Conservation (phyloP, 331 rosid genomes). For the Dryas integrifolia region DNA sequence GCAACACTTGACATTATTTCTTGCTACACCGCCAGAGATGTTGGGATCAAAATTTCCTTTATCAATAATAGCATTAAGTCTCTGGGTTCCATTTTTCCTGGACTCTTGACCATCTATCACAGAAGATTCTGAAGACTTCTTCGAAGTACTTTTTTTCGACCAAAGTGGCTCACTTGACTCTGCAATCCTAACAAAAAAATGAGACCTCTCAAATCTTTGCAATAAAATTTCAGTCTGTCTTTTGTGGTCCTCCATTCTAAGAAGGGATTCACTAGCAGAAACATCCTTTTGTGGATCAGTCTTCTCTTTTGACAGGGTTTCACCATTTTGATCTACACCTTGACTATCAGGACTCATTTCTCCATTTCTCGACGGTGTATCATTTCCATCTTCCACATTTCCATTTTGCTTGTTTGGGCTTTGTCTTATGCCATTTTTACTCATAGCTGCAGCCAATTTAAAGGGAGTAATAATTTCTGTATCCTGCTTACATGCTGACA, state of each 20-base stretch:
- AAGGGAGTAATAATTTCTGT: slow-evolving; percentile 70
- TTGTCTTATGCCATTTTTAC: slow-evolving; percentile 57
- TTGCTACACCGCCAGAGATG: slow-evolving; percentile 71
- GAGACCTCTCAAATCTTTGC: slow-evolving; percentile 78
- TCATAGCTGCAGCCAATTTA: slow-evolving; percentile 66
- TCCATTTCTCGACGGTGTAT: slow-evolving; percentile 36
- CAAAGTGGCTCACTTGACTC: slow-evolving; percentile 75
- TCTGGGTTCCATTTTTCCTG: slow-evolving; percentile 32
- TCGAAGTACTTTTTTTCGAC: slow-evolving; percentile 56
- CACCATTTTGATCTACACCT: slow-evolving; percentile 43
- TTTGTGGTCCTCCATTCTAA: slow-evolving; percentile 62
- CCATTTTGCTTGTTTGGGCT: slow-evolving; percentile 54
- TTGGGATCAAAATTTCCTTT: slow-evolving; percentile 72
- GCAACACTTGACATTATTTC: slow-evolving; percentile 72
- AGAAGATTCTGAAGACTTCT: slow-evolving; percentile 28
- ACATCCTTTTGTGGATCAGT: slow-evolving; percentile 38
- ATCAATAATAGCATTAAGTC: slow-evolving; percentile 58
- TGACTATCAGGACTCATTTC: slow-evolving; percentile 44
- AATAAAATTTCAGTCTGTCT: slow-evolving; percentile 58
- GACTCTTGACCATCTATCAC: slow-evolving; percentile 36
- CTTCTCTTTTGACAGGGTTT: slow-evolving; percentile 34
- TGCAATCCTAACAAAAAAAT: slow-evolving; percentile 86
- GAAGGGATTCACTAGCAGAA: slow-evolving; percentile 57
- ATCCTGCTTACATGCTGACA: slow-evolving; percentile 85
- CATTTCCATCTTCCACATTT: slow-evolving; percentile 38